Percentiles rank a stretch among this genome's conserved stretches.
Evolutionary conservation across 2,329 filamentous ascomycete species (phyloP).

Genomic region (Setomelanomma holmii): DNA sequence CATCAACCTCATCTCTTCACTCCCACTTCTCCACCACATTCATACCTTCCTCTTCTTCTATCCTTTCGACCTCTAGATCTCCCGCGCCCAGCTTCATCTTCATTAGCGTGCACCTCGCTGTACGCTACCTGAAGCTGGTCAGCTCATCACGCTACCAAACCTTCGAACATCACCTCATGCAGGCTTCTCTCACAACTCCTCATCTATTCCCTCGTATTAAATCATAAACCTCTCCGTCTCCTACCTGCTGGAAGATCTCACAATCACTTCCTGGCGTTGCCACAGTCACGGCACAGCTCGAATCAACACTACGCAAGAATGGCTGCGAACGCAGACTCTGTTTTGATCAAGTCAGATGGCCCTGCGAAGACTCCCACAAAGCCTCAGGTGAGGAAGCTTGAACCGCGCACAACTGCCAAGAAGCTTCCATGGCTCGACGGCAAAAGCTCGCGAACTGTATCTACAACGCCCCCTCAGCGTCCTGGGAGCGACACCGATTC

Average conservation of each 20-base stretch:
- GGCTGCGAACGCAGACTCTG: background rate
- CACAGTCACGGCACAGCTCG: no score
- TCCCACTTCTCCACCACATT: slow-evolving; percentile 5
- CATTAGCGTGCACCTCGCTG: background rate
- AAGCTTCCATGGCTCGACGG: slow-evolving; percentile 43
- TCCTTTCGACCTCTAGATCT: slow-evolving; percentile 7
- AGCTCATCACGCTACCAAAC: slow-evolving; percentile 4
- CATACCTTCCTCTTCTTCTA: slow-evolving; percentile 15
- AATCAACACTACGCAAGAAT: no score
- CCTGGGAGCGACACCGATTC: slow-evolving; percentile 3
- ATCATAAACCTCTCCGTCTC: background rate
- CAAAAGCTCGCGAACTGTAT: slow-evolving; percentile 16
- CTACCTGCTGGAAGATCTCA: no score
- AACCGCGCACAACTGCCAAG: slow-evolving; percentile 18
- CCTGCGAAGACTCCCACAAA: background rate
- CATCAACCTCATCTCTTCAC: background rate
- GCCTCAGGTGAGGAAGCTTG: slow-evolving; percentile 13
- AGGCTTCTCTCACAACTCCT: background rate
- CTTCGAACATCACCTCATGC: background rate
- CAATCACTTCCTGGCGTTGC: no score
- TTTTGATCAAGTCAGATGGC: no score
- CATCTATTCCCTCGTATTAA: no score
- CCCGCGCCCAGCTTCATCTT: slow-evolving; percentile 21
- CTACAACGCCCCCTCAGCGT: slow-evolving; percentile 1
- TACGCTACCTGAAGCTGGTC: slow-evolving; percentile 21